A percentile compares a stretch with the other conserved stretches of the same genome.
These are phyloP conservation scores for Gastrodia elata DNA, from an alignment of 106 monocot genomes.

Conservation along the genomic window DNA sequence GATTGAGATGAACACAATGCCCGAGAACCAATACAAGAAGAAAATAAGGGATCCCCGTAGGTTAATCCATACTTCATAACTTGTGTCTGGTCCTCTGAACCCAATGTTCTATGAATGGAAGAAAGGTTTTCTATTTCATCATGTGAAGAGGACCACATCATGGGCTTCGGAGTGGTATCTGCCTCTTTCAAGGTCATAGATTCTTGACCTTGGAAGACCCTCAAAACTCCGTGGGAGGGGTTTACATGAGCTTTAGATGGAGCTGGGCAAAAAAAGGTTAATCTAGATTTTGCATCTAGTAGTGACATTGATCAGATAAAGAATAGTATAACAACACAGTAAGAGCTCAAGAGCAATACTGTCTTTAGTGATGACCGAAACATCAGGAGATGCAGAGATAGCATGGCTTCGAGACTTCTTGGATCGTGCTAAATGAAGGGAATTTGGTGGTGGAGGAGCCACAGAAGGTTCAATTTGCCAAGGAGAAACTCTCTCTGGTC, in stretches of 20 bases:
- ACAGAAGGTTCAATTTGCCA: constrained; percentile 86
- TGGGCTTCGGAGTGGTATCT: constrained; percentile 19
- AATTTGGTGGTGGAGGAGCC: constrained; percentile 41
- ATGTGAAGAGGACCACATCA: constrained; percentile 18
- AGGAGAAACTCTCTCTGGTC: constrained; percentile 87
- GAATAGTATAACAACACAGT: not conserved
- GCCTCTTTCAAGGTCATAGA: constrained; percentile 36
- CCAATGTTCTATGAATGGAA: constrained; percentile 12
- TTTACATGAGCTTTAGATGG: constrained; percentile 29
- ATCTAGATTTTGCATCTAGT: not conserved
- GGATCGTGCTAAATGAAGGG: constrained; percentile 43
- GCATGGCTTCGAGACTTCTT: constrained; percentile 49
- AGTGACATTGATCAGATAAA: not conserved
- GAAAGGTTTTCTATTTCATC: constrained; percentile 13
- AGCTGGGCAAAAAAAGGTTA: constrained; percentile 10
- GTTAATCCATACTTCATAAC: constrained; percentile 14
- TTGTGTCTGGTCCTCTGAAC: constrained; percentile 20
- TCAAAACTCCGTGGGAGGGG: constrained; percentile 20
- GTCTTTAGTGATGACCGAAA: constrained; percentile 38
- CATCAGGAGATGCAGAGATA: constrained; percentile 38
- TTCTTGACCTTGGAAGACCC: constrained; percentile 65
- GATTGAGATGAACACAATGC: constrained; percentile 12
- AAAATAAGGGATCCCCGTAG: constrained; percentile 21
- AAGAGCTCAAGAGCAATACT: constrained; percentile 17
- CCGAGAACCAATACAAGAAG: constrained; percentile 6